Percentiles rank a stretch among this genome's conserved stretches.
Conservation (phyloP, 495 filamentous ascomycete genomes). For the Trichoderma asperelloides region DNA sequence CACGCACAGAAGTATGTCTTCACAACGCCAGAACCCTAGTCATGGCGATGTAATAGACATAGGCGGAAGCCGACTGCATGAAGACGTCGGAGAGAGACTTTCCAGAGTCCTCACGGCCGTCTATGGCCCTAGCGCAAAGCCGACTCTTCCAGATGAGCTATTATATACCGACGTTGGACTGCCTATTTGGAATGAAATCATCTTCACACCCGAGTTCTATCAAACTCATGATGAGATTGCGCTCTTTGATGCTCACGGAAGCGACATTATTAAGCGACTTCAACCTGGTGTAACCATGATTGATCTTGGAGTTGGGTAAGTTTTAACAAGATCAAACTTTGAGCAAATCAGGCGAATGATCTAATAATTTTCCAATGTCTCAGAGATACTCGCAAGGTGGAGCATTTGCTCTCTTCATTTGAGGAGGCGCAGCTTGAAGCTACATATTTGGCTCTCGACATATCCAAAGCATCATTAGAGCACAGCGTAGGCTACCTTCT, state of each 20-base stretch:
- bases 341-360: neutral
- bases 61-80: constrained; percentile 8
- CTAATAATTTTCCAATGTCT: neutral
- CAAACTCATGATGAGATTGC: constrained; percentile 11
- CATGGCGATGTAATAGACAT: constrained; percentile 10
- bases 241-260: constrained; percentile 4
- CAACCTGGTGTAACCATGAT: constrained; percentile 4
- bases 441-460: constrained; percentile 10
- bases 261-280: neutral
- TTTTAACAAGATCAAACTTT: neutral
- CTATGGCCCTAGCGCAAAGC: neutral
- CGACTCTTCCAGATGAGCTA: constrained; percentile 6
- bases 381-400: constrained; percentile 12
- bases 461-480: constrained; percentile 7
- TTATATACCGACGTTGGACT: constrained; percentile 5
- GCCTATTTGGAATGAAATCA: constrained; percentile 10
- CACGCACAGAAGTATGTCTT: neutral
- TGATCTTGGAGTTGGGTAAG: constrained; percentile 11
- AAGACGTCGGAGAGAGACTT: neutral
- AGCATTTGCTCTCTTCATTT: neutral
- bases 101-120: neutral
- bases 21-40: neutral
- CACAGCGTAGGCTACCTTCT: constrained; percentile 7
- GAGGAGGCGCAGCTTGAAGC: neutral
- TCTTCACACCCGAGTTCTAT: constrained; percentile 7